A percentile compares a stretch with the other conserved stretches of the same genome.
These are phyloP conservation scores for Urochloa ruziziensis DNA, from an alignment of 176 grass and related monocot species.

Conservation along the genomic window DNA sequence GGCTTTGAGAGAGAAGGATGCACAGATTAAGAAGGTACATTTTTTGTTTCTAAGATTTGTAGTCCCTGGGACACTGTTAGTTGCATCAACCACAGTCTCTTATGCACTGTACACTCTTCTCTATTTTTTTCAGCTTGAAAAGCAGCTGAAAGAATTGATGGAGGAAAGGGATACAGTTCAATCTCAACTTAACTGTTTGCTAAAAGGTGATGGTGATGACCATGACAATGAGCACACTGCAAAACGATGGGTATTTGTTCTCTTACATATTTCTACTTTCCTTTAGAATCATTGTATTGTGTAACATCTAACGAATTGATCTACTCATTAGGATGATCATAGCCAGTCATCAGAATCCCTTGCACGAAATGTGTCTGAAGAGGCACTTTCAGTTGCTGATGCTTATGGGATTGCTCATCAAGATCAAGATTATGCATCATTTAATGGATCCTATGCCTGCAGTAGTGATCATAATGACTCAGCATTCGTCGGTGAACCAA, in stretches of 20 bases:
- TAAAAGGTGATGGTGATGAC: conserved; percentile 55
- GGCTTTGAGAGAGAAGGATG: conserved; percentile 71
- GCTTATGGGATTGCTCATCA: conserved; percentile 45
- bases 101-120: conserved; percentile 1
- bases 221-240: conserved; percentile 34
- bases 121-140: conserved; percentile 63
- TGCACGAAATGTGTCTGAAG: conserved; percentile 47
- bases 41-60: background rate
- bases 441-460: conserved; percentile 42
- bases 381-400: conserved; percentile 69
- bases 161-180: conserved; percentile 86
- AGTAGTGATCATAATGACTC: conserved; percentile 33
- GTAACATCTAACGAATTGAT: conserved; percentile 12
- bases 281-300: background rate
- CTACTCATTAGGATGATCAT: conserved; percentile 60
- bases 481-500: conserved; percentile 20
- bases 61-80: background rate
- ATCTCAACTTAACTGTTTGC: conserved; percentile 81
- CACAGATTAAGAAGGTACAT: conserved; percentile 77
- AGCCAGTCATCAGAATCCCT: conserved; percentile 65
- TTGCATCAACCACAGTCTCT: background rate
- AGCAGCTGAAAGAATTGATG: conserved; percentile 79
- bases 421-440: conserved; percentile 55
- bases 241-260: conserved; percentile 65
- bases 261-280: background rate